Conservation (phyloP, 1,284 basidiomycete species). For the Mycena citricolor region DNA sequence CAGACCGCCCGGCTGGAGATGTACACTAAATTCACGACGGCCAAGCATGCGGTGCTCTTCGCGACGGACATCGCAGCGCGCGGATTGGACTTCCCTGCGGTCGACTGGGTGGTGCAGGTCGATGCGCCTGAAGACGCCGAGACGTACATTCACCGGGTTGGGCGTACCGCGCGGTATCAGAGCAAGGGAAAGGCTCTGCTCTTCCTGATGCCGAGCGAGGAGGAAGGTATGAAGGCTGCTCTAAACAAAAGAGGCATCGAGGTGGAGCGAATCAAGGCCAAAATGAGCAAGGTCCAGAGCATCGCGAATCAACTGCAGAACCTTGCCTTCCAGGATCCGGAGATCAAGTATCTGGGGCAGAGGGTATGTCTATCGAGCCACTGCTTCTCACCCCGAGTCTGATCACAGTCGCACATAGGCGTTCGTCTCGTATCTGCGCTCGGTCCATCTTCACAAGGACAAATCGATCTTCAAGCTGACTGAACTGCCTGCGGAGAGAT, state of each 20-base stretch:
- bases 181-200: constrained; percentile 86
- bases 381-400: too few relatives aligned
- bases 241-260: constrained; percentile 76
- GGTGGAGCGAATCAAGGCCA: constrained; percentile 86
- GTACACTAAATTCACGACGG: constrained; percentile 80
- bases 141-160: constrained; percentile 97
- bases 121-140: constrained; percentile 98
- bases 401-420: constrained; percentile 60
- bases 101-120: constrained; percentile 98
- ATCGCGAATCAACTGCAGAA: constrained; percentile 90
- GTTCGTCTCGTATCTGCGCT: constrained; percentile 95
- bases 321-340: constrained; percentile 92
- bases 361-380: constrained; percentile 71
- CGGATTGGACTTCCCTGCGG: constrained; percentile 94
- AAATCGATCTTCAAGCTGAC: constrained; percentile 89
- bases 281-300: constrained; percentile 84
- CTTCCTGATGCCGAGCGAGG: constrained; percentile 87
- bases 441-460: constrained; percentile 91
- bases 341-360: constrained; percentile 97
- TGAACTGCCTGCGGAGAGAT: constrained; percentile 81
- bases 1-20: constrained; percentile 84
- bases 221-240: constrained; percentile 81
- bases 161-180: constrained; percentile 92
- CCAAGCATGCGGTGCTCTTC: constrained; percentile 79
- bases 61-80: constrained; percentile 98